These are phyloP conservation scores for Trypanosoma avium DNA, from an alignment of 208 protist genomes.

Conservation along the genomic window DNA sequence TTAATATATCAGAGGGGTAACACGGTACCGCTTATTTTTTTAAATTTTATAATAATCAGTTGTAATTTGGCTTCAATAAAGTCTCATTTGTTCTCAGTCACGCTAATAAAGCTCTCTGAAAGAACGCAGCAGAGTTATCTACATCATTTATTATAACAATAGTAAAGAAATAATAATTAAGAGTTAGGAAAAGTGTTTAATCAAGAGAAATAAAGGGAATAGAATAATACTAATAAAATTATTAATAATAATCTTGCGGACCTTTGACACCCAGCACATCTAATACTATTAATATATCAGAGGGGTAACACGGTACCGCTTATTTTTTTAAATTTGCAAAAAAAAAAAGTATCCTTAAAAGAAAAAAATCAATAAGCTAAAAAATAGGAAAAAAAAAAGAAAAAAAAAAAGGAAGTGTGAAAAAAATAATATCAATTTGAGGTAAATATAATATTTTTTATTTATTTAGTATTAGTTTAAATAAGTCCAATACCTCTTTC, in stretches of 20 bases:
- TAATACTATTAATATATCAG: conserved; percentile 35
- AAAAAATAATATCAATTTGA: too few relatives aligned
- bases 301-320: conserved; percentile 73
- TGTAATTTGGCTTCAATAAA: conserved; percentile 5
- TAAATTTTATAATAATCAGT: conserved; percentile 6
- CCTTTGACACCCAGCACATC: conserved; percentile 77
- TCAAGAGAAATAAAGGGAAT: conserved; percentile 5
- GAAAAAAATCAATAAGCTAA: too few relatives aligned
- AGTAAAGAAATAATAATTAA: too few relatives aligned
- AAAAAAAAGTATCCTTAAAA: too few relatives aligned
- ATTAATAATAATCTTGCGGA: conserved; percentile 39
- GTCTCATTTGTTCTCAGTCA: conserved; percentile 11
- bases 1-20: conserved; percentile 47
- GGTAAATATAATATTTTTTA: too few relatives aligned
- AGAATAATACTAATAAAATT: conserved; percentile 3
- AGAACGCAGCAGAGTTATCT: conserved; percentile 11
- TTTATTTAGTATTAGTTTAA: too few relatives aligned
- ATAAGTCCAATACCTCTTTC: too few relatives aligned
- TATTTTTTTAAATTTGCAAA: too few relatives aligned
- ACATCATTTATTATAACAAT: conserved; percentile 17
- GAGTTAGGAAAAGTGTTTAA: too few relatives aligned
- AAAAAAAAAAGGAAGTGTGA: too few relatives aligned
- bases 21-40: conserved; percentile 49
- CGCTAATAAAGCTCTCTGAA: conserved; percentile 8
- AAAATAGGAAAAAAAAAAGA: too few relatives aligned